A percentile compares a stretch with the other conserved stretches of the same genome.
Evolutionary conservation across 2,329 filamentous ascomycete genomes (phyloP).

Genomic region (Alternaria metachromatica): DNA sequence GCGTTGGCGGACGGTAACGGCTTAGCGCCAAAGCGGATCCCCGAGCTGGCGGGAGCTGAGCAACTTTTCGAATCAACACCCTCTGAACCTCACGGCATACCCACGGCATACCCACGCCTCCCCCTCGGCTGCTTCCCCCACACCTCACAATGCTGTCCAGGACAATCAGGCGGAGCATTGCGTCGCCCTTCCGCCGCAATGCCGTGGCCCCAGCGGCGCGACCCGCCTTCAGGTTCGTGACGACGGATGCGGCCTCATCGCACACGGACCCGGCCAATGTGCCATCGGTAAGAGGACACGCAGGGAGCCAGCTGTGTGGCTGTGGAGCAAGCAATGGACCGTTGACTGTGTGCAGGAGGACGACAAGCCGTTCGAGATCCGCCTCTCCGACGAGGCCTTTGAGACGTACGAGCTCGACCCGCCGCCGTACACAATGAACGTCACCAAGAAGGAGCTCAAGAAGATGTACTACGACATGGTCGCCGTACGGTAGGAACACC

Average conservation of each 20-base stretch:
- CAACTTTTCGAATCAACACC: constrained; percentile 31
- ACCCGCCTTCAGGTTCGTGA: constrained; percentile 71
- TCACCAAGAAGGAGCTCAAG: constrained; percentile 98
- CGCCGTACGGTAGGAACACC: constrained; percentile 75
- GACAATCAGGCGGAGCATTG: constrained; percentile 50
- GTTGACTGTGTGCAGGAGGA: constrained; percentile 70
- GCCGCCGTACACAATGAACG: constrained; percentile 87
- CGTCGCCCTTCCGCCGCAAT: constrained; percentile 49
- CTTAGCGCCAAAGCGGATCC: constrained; percentile 24
- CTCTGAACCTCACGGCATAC: constrained; percentile 18
- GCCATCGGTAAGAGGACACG: constrained; percentile 62
- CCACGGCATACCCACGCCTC: constrained; percentile 15
- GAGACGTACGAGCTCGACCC: constrained; percentile 99
- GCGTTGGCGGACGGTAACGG: constrained; percentile 15
- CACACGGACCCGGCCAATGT: constrained; percentile 81
- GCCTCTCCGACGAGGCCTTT: constrained; percentile 97
- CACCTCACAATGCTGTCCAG: constrained; percentile 48
- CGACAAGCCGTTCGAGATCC: constrained; percentile 89
- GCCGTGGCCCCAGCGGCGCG: constrained; percentile 43
- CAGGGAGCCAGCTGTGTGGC: constrained; percentile 2
- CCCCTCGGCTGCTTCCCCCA: constrained; percentile 25
- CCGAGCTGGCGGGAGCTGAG: constrained; percentile 26
- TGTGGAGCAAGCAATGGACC: constrained; percentile 4
- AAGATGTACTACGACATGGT: constrained; percentile 99
- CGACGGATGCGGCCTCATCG: constrained; percentile 91